Evolutionary conservation across 805 yeast genomes (phyloP), one percentile per base, ranked within the genome.

Genomic region (Lachancea cidri): DNA sequence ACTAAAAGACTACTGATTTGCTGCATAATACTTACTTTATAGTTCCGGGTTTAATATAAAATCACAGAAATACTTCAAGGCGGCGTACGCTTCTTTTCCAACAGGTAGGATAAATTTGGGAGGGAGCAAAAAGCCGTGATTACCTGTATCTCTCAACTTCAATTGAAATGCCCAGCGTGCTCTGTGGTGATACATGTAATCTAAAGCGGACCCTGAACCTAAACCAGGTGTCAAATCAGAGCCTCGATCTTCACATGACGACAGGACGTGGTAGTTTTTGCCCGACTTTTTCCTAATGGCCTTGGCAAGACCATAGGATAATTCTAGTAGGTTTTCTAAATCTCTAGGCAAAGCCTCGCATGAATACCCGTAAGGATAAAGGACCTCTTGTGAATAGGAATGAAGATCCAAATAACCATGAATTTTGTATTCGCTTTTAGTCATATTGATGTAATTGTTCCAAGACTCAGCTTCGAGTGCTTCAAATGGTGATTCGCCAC

Each of bases 111-210:
- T 86, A 55, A 68, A 76, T 51, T 74, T 75, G 1, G 80, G 53
- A 5, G 96, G 95, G 32, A 86, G 66, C 48, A 87, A 68, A 55
- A 86, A 87, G 1, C 96, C 96, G 54, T 83, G 89, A 36, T 77
- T 72, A 0, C 95, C 95, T 15, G 83, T 75, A 56, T 86, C 95
- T 54, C 95, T 72, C 41, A 87, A 67, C 62, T 86, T 85, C 43
- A 87, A 65, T 54, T 85, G 94, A 62, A 81, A 82, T 1, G 95
- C 94, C 88, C 89, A 85, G 52, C 71, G 76, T 0, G 93, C 93
- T 44, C 80, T 74, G 54, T 80, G 76, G 61, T 84, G 87, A 55
- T 86, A 86, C 91, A 86, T 83, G 57, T 72, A 86, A 54, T 86
- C 95, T 52, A 86, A 67, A 1, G 86, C 82, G 2, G 86, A 75